Base-by-base conservation (phyloP, 208 protist species). In the Wallacemonas rigidus region DNA sequence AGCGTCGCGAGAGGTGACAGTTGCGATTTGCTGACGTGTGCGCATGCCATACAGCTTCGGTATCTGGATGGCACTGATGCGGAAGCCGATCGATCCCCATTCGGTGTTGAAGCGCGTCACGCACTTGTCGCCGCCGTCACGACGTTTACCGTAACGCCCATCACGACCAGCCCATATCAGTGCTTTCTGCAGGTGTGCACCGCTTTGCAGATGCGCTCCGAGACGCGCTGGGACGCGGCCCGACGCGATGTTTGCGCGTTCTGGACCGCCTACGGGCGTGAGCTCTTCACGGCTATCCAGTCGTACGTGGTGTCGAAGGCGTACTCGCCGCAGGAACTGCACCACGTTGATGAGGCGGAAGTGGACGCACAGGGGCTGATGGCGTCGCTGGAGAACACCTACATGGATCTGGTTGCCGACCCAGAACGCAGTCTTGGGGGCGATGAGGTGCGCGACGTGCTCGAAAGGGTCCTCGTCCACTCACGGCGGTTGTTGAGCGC, bases 131-230 rank as follows among this genome's bases (percentile, higher is more conserved):
- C 35, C 1, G 79, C 75, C 1, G 47, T 54, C 0, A 87, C 76
- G 5, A 64, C 68, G 6, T 77, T 82, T 44, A 74, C 55, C 35
- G 61, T 91, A 14, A 76, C 63, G n/a, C 48, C 3, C 14, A 76
- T 91, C 15, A 83, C 79, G 1, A 75, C 67, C 26, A 75, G 80
- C 50, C 72, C 73, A 3, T 84, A 91, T 54, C 71, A 74, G 62
- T 91, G 86, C 77, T 87, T 83, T 61, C 68, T 91, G 0, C 81
- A 85, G 17, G 69, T 86, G 39, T 64, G 48, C 40, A 79, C 81
- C 6, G 69, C 39, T 11, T 61, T 84, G 2, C 63, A 69, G 43
- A 14, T 88, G 35, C 57, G 40, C 8, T 39, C 63, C 1, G 51
- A 78, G 15, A 45, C 73, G 12, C 4, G 36, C 38, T 6, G 35